Evolutionary conservation across 2,329 filamentous ascomycete genomes (phyloP), one percentile per base, ranked within the genome.

Genomic region (Chrysosporium keratinophilum): DNA sequence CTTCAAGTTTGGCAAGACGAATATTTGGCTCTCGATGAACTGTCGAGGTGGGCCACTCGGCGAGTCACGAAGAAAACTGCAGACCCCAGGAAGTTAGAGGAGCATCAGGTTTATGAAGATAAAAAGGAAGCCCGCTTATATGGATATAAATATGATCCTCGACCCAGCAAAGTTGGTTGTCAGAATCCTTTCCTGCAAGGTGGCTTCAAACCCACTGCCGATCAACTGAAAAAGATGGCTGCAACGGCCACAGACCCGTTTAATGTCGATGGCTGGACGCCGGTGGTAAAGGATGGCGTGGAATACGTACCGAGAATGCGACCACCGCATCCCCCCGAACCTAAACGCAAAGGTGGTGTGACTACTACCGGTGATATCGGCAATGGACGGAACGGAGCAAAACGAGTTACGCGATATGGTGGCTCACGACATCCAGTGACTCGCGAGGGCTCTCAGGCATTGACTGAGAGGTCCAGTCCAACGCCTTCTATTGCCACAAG

Each of bases 51-150:
- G 41, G 62, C 71, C 19, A 70, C 69, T 34, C 65, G 76, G 59
- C 78, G 78, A 45, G 71, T 74, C 12, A 70, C 73, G 14, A 76
- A 79, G 62, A 71, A 73, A 54, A 71, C 74, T 41, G 67, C 68
- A 12, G 69, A 74, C 39, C 73, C 76, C 2, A 76, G 78, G 56
- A 78, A 78, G 57, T 70, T 76, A 17, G 74, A 78, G 10, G 61
- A 74, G 23, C 66, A 68, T 4, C 65, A 69, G n/a, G 63, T 78
- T 2, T 81, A 74, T 56, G 79, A 81, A 61, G 79, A 80, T 59
- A 76, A 76, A 65, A 81, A 81, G 59, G 80, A 83, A 66, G 75
- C 80, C 1, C 75, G 76, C 54, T 67, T 83, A 0, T 83, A 83
- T 61, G 77, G 78, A 53, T 83, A 82, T 63, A 73, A 71, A 34